phyloP scores from a whole-genome alignment of 768 basidiomycete species.

The Termitomyces sp. region DNA sequence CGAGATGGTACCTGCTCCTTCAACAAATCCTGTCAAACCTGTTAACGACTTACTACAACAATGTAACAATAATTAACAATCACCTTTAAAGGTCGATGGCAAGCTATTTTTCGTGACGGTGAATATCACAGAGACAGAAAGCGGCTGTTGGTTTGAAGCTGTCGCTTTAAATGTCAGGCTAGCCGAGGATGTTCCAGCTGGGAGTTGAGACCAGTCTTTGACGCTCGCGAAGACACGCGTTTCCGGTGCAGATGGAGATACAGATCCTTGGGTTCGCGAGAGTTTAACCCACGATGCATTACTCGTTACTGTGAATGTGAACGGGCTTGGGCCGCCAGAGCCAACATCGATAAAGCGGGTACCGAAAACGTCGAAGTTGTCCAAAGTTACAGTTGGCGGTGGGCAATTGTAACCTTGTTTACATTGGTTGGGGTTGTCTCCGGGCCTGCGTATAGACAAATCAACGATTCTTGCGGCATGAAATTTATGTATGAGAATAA shows the following conservation, averaged over 20 bases:
- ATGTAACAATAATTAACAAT: slow-evolving; percentile 5
- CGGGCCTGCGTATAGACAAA: slow-evolving; percentile 41
- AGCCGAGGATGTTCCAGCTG: slow-evolving; percentile 32
- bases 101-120: slow-evolving; percentile 33
- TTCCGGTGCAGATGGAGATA: slow-evolving; percentile 46
- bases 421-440: slow-evolving; percentile 63
- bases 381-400: slow-evolving; percentile 49
- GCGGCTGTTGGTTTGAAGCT: slow-evolving; percentile 32
- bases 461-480: neutral
- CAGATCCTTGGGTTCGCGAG: slow-evolving; percentile 41
- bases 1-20: slow-evolving; percentile 58
- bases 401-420: slow-evolving; percentile 43
- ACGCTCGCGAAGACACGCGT: slow-evolving; percentile 52
- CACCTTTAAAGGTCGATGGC: slow-evolving; percentile 48
- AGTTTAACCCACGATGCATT: slow-evolving; percentile 56
- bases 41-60: neutral
- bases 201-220: slow-evolving; percentile 51
- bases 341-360: slow-evolving; percentile 61
- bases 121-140: slow-evolving; percentile 30
- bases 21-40: slow-evolving; percentile 49
- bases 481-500: neutral
- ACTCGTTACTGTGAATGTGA: slow-evolving; percentile 48
- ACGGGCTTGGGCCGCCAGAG: slow-evolving; percentile 54
- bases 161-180: slow-evolving; percentile 45
- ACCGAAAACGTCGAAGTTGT: slow-evolving; percentile 51